Evolutionary conservation across 176 grass and related monocot species (phyloP), one percentile per base, ranked within the genome.

Genomic region (Lolium multiflorum): DNA sequence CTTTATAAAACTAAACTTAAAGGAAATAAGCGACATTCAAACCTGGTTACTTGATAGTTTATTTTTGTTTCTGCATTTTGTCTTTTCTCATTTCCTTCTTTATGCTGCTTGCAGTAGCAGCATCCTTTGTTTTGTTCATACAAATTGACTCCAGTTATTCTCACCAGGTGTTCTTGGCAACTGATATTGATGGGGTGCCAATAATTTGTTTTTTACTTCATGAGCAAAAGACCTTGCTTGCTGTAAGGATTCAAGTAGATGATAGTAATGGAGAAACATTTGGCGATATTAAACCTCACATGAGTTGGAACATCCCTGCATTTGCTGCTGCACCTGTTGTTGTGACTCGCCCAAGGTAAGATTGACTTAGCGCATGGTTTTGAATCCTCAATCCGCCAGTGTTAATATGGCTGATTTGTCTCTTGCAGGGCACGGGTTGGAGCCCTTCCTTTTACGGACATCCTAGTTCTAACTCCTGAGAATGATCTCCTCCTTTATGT

Each of bases 401-500:
- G 25, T 81, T 84, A 74, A 87, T n/a, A n/a, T 75, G 80, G 50
- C 64, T 77, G 64, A 21, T 72, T 76, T 9, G 77, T 89, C 70
- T 82, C 52, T 90, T 95, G 84, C 89, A 98, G 95, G 88, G 88
- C 87, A 65, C 63, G 69, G 73, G 77, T 82, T 91, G 93, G 96
- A 82, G n/a, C 35, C 58, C 85, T 98, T 77, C 93, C 91, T 75
- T 95, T 95, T 78, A 92, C 78, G 60, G 96, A 98, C 83, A 93
- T 98, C 70, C 66, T 95, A 8, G 71, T 98, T 83, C 84, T 98
- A 51, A 85, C 83, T 73, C 76, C 90, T 78, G 96, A 98, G 57
- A 95, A 92, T 78, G 62, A 91, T 84, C 93, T 98, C 66, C 90
- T 94, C 82, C 91, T 98, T 88, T 95, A 98, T 82, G 96, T 95